Evolutionary conservation across 192 early-diverging fungal species (phyloP), one percentile per base, ranked within the genome.

Genomic region (Coemansia sp.): DNA sequence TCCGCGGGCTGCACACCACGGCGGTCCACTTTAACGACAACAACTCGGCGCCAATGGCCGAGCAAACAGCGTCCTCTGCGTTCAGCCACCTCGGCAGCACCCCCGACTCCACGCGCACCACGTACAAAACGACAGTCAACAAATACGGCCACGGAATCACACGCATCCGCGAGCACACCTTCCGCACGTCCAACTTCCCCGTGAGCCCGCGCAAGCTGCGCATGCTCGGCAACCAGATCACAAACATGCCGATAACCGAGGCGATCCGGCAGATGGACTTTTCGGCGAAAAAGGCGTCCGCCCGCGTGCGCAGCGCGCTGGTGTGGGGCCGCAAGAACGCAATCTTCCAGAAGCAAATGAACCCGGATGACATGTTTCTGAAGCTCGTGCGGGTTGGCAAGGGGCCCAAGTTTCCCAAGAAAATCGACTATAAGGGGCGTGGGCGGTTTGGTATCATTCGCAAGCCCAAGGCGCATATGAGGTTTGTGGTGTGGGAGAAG

Each of bases 351-450:
- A 77, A 81, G 44, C 67, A 69, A 10, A 87, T 92, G 86, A 75
- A 88, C 38, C 69, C 83, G 3, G 75, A 81, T 12, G 82, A 84
- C 19, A 74, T 84, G 71, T 69, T 84, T 27, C 68, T 91, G 45
- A 84, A 87, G 54, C 83, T 88, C 65, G 89, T 89, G 3, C 92
- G 90, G 76, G 91, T 94, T 21, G 95, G 95, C 4, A 95, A 95
- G 71, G 93, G 92, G 4, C 18, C 48, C 11, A 52, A 67, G 28
- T 93, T 84, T 62, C 62, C 85, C 6, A 89, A 88, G 62, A 80
- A 91, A n/a, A 54, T 92, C 27, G 86, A 89, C 61, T 82, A 82
- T 49, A 88, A 91, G 62, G 93, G 87, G 1, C 70, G 92, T 24
- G 94, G 93, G 10, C 71, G 92, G 35, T 84, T 86, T 47, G 92